These are phyloP conservation scores for Bryoglossum gracile DNA, from an alignment of 495 filamentous ascomycete species.

Conservation along the genomic window DNA sequence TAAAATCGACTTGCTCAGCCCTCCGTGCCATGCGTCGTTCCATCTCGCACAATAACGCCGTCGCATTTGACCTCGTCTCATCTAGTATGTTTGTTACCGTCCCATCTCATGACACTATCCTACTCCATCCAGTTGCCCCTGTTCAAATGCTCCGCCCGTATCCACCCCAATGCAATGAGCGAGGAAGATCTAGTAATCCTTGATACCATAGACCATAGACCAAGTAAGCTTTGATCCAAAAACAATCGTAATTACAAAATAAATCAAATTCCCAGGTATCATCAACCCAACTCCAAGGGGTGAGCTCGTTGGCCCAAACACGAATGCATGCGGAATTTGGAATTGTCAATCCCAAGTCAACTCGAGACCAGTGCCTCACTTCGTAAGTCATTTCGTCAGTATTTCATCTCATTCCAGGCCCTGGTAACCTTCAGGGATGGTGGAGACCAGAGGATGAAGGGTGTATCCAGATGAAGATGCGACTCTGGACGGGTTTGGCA, in stretches of 20 bases:
- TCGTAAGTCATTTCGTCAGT: background rate
- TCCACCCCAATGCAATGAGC: too few relatives aligned
- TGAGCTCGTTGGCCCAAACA: background rate
- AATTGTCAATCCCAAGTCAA: background rate
- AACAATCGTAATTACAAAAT: background rate
- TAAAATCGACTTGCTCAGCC: too few relatives aligned
- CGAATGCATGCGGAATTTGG: background rate
- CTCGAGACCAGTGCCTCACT: background rate
- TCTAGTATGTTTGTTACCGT: too few relatives aligned
- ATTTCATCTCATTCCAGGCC: conserved; percentile 1
- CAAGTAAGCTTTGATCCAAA: background rate
- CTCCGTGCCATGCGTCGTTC: too few relatives aligned
- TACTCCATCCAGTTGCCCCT: too few relatives aligned
- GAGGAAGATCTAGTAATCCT: too few relatives aligned
- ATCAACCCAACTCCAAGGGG: background rate
- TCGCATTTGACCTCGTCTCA: too few relatives aligned
- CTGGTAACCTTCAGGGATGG: conserved; percentile 8
- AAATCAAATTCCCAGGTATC: background rate
- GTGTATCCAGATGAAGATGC: background rate
- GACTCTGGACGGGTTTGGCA: background rate
- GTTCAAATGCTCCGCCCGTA: too few relatives aligned
- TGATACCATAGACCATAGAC: background rate
- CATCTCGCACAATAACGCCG: too few relatives aligned
- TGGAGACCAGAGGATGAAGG: background rate
- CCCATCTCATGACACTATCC: too few relatives aligned